A percentile compares a stretch with the other conserved stretches of the same genome.
Conservation (phyloP, 2,329 filamentous ascomycete genomes). For the Colletotrichum chrysophilum region DNA sequence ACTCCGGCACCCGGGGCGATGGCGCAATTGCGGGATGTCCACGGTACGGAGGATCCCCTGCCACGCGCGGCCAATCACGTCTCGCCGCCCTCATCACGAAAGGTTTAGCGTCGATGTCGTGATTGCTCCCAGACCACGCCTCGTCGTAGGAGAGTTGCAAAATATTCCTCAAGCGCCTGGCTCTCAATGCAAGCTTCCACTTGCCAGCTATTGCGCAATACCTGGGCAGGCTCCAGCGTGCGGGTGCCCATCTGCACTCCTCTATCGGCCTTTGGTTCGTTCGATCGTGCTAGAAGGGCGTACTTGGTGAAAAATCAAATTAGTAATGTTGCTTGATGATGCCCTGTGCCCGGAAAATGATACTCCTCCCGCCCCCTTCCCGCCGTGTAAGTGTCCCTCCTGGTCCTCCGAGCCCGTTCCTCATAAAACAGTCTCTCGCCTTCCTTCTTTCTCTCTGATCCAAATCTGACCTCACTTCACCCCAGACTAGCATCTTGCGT, state of each 20-base stretch:
- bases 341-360: slow-evolving; percentile 10
- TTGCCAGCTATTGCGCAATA: slow-evolving; percentile 40
- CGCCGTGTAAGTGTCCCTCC: slow-evolving; percentile 15
- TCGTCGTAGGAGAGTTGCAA: slow-evolving; percentile 10
- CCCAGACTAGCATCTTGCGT: slow-evolving; percentile 18
- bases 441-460: background rate
- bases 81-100: slow-evolving; percentile 43
- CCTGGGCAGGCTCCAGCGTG: slow-evolving; percentile 1
- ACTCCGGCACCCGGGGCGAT: slow-evolving; percentile 21
- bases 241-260: background rate
- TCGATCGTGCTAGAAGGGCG: slow-evolving; percentile 2
- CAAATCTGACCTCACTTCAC: background rate
- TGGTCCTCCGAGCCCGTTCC: background rate
- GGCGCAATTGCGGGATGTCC: slow-evolving; percentile 23
- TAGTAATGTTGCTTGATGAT: slow-evolving; percentile 25
- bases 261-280: slow-evolving; percentile 14
- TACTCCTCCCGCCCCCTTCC: slow-evolving; percentile 13
- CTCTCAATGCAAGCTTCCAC: background rate
- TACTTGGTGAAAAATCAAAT: slow-evolving; percentile 8
- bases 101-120: slow-evolving; percentile 59
- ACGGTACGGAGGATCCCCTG: slow-evolving; percentile 19
- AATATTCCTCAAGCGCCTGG: slow-evolving; percentile 10
- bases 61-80: slow-evolving; percentile 38
- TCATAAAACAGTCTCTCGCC: slow-evolving; percentile 20
- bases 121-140: slow-evolving; percentile 43